Percentiles rank a stretch among this genome's conserved stretches.
These are phyloP conservation scores for Kodamaea leandrae DNA, from an alignment of 805 yeast species.

Conservation along the genomic window DNA sequence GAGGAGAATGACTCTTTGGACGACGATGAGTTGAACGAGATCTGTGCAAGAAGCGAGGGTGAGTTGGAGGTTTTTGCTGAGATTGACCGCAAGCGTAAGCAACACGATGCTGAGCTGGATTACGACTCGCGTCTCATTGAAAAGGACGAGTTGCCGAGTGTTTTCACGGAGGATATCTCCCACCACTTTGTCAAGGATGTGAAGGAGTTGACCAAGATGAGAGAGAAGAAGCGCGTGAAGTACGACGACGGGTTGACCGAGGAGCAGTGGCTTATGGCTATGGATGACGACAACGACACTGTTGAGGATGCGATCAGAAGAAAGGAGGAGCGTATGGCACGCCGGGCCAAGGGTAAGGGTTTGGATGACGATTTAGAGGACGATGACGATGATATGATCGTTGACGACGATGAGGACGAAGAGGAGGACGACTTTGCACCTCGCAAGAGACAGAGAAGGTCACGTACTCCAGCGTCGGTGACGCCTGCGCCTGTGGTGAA, in stretches of 20 bases:
- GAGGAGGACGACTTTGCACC: slow-evolving; percentile 26
- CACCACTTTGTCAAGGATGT: slow-evolving; percentile 26
- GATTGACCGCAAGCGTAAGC: slow-evolving; percentile 58
- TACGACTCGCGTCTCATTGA: slow-evolving; percentile 22
- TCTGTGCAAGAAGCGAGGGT: slow-evolving; percentile 64
- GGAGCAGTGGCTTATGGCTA: slow-evolving; percentile 52
- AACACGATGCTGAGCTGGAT: slow-evolving; percentile 21
- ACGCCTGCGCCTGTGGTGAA: slow-evolving; percentile 4
- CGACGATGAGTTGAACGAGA: slow-evolving; percentile 70
- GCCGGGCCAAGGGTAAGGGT: slow-evolving; percentile 35
- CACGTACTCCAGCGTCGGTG: slow-evolving; percentile 13
- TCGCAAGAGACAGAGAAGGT: slow-evolving; percentile 11
- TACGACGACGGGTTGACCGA: slow-evolving; percentile 47
- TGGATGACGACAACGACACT: slow-evolving; percentile 68
- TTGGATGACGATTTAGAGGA: slow-evolving; percentile 15
- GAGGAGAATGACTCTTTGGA: slow-evolving; percentile 58
- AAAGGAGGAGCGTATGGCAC: slow-evolving; percentile 44
- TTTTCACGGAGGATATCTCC: slow-evolving; percentile 27
- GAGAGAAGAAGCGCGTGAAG: slow-evolving; percentile 28
- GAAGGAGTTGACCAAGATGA: slow-evolving; percentile 24
- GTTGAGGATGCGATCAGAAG: slow-evolving; percentile 58
- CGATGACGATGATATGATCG: slow-evolving; percentile 22
- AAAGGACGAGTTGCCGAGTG: slow-evolving; percentile 24
- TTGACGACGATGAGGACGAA: slow-evolving; percentile 25
- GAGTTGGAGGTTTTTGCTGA: slow-evolving; percentile 55